A percentile compares a stretch with the other conserved stretches of the same genome.
Conservation (phyloP, 805 yeast genomes). For the Maudiozyma turicensis region DNA sequence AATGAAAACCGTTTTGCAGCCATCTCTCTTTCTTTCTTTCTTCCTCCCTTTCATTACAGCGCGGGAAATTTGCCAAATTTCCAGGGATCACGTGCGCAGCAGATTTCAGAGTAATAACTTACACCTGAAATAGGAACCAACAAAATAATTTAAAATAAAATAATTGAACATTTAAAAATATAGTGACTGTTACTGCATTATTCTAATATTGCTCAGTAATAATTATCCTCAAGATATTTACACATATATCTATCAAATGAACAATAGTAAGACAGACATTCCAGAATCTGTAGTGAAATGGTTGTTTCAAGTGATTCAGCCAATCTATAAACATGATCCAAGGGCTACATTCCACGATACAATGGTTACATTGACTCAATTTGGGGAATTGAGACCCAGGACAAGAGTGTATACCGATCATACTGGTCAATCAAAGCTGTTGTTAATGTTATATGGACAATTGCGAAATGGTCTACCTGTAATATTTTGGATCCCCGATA, state of each 20-base stretch:
- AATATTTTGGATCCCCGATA: constrained; percentile 67
- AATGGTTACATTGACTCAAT: constrained; percentile 37
- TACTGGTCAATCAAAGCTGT: constrained; percentile 48
- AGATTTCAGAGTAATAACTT: no score
- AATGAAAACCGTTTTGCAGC: no score
- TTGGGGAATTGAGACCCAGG: constrained; percentile 49
- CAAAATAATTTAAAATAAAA: no score
- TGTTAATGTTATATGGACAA: constrained; percentile 56
- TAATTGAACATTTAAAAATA: no score
- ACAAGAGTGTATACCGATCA: constrained; percentile 54
- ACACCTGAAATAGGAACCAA: no score
- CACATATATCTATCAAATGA: not conserved
- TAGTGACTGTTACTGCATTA: no score
- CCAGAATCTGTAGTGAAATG: constrained; percentile 7
- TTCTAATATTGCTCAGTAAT: no score
- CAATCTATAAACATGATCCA: constrained; percentile 45
- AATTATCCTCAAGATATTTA: no score
- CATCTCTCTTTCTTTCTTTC: no score
- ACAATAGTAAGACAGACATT: not conserved
- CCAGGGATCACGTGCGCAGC: no score
- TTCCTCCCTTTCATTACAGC: no score
- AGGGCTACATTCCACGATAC: constrained; percentile 54
- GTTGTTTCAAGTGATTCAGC: constrained; percentile 5
- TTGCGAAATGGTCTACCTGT: constrained; percentile 38
- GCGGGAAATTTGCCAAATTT: no score